Evolutionary conservation across 768 basidiomycete genomes (phyloP).

Genomic region (Mycena venus): DNA sequence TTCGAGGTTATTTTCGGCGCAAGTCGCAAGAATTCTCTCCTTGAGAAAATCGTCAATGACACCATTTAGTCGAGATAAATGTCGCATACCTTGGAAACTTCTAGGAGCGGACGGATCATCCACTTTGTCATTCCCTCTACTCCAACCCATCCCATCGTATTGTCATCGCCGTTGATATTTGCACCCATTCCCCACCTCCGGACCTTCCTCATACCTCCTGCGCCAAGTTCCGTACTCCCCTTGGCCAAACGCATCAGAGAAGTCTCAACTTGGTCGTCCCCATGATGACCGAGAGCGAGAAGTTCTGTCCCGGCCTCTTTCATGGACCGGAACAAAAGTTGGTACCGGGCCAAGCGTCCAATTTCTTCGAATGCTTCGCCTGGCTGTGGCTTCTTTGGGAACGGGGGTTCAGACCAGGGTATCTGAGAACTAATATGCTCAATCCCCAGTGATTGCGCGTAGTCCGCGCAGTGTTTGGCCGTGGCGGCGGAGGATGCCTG

Average conservation of each 20-base stretch:
- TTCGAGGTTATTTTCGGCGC: conserved; percentile 68
- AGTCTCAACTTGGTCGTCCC: conserved; percentile 89
- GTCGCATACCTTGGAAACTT: conserved; percentile 72
- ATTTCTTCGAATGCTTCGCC: conserved; percentile 62
- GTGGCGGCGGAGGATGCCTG: conserved; percentile 70
- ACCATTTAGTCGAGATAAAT: background rate
- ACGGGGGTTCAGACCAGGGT: conserved; percentile 69
- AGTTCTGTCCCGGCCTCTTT: conserved; percentile 47
- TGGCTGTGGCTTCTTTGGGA: conserved; percentile 59
- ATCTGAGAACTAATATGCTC: conserved; percentile 62
- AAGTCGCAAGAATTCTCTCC: conserved; percentile 88
- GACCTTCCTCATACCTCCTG: conserved; percentile 75
- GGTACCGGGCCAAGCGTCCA: conserved; percentile 73
- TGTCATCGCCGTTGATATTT: conserved; percentile 36
- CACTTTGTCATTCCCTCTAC: conserved; percentile 73
- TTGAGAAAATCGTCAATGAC: conserved; percentile 43
- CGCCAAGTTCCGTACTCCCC: conserved; percentile 69
- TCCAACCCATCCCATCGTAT: conserved; percentile 58
- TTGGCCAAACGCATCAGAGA: conserved; percentile 75
- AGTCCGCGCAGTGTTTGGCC: conserved; percentile 61
- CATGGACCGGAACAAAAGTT: conserved; percentile 64
- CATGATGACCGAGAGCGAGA: conserved; percentile 82
- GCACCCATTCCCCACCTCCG: conserved; percentile 88
- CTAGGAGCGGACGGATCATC: conserved; percentile 80
- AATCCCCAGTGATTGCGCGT: conserved; percentile 60